Evolutionary conservation across 1,139 yeast species (phyloP).

Genomic region (Cylindricascospora bacillispora): DNA sequence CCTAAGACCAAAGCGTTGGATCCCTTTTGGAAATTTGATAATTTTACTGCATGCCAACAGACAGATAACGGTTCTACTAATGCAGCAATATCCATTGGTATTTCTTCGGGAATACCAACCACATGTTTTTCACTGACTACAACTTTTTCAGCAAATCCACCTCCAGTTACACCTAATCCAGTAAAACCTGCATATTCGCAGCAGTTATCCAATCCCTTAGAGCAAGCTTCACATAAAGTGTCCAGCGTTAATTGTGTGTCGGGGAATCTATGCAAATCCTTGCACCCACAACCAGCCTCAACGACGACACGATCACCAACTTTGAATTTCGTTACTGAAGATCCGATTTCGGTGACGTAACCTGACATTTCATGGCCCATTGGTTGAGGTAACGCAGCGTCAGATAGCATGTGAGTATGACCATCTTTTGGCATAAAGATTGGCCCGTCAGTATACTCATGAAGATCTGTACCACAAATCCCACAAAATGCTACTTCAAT

Average conservation of each 20-base stretch:
- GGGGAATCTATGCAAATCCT: constrained; percentile 24
- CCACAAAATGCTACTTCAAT: constrained; percentile 38
- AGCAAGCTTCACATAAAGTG: constrained; percentile 31
- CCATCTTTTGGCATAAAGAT: constrained; percentile 31
- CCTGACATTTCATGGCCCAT: constrained; percentile 52
- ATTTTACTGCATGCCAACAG: constrained; percentile 41
- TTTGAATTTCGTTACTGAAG: constrained; percentile 25
- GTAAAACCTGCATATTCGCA: constrained; percentile 34
- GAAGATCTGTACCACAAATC: constrained; percentile 41
- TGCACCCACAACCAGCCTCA: constrained; percentile 42
- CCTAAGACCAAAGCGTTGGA: constrained; percentile 37
- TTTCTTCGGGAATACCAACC: constrained; percentile 32
- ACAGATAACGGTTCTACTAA: constrained; percentile 40
- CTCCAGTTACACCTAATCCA: constrained; percentile 35
- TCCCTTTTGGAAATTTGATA: constrained; percentile 29
- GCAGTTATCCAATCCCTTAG: constrained; percentile 34
- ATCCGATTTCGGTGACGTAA: constrained; percentile 28
- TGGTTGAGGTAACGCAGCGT: constrained; percentile 24
- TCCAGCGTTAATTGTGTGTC: constrained; percentile 10
- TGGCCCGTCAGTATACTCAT: constrained; percentile 36
- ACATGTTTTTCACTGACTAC: constrained; percentile 31
- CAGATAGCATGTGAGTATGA: constrained; percentile 26
- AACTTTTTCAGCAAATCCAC: constrained; percentile 35
- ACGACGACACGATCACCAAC: constrained; percentile 35
- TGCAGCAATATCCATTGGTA: constrained; percentile 37